A percentile compares a stretch with the other conserved stretches of the same genome.
These are phyloP conservation scores for Fragaria vesca DNA, from an alignment of 306 rosid genomes.

Conservation along the genomic window DNA sequence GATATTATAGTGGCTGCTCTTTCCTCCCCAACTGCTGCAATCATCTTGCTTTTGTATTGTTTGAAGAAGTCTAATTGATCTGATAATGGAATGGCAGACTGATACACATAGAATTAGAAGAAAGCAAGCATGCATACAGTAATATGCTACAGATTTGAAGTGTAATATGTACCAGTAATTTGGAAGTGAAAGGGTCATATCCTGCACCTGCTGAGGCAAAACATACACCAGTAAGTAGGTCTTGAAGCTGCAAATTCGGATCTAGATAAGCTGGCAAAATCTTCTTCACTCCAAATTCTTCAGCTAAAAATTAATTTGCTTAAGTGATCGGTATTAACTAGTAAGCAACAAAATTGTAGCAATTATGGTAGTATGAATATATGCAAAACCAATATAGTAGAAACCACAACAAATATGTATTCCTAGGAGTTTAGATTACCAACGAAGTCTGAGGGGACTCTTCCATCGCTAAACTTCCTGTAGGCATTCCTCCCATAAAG, in stretches of 20 bases:
- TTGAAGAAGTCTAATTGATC: conserved; percentile 36
- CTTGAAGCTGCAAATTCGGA: conserved; percentile 44
- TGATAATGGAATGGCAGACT: conserved; percentile 54
- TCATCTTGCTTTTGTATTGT: too few relatives aligned
- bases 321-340: not conserved
- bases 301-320: conserved; percentile 36
- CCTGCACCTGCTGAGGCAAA: conserved; percentile 77
- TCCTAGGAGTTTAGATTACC: conserved; percentile 26
- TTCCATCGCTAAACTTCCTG: conserved; percentile 73
- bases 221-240: conserved; percentile 70
- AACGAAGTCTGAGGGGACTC: conserved; percentile 51
- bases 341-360: not conserved
- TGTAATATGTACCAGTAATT: conserved; percentile 28
- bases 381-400: not conserved
- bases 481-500: conserved; percentile 45
- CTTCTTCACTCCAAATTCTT: conserved; percentile 54
- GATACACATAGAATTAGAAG: not conserved
- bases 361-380: not conserved
- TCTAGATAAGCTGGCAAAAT: conserved; percentile 63
- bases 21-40: too few relatives aligned
- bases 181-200: conserved; percentile 66
- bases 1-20: too few relatives aligned
- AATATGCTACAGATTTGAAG: not conserved
- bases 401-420: not conserved
- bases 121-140: not conserved